Evolutionary conservation across 768 basidiomycete species (phyloP), one percentile per base, ranked within the genome.

Genomic region (Gloeopeniophorella convolvens): DNA sequence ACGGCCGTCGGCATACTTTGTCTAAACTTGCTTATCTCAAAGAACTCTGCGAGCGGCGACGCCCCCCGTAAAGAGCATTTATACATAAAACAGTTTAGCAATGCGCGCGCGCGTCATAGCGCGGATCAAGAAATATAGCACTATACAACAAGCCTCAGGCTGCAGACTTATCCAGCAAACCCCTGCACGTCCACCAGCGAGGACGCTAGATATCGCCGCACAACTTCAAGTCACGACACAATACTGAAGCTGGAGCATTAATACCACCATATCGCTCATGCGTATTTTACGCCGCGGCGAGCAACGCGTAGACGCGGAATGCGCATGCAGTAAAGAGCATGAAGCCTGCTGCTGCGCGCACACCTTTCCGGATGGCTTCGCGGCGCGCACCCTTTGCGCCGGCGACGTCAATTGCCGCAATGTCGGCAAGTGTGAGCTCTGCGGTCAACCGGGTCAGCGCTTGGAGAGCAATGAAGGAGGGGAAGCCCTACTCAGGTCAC

Each of bases 381-480:
- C 15, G 53, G 10, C 60, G 50, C 21, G 56, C 62, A 5, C 76
- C 74, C 45, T 62, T 56, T 8, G 71, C 75, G 5, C 82, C 82
- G 0, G 82, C 81, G 3, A 64, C 63, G 58, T 85, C 83, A 37
- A 84, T 77, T 1, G 69, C 68, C n/a, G 63, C 58, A 34, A 83
- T 71, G 42, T 83, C 81, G 3, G 72, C 68, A 16, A 59, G 56
- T 2, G 77, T 73, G 32, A 84, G 70, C 15, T 62, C 80, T 82
- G 57, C 0, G 27, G 35, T 37, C 7, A 11, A 23, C 7, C 34
- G 44, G 21, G 32, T 54, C 28, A 52, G 41, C 9, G 16, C 10
- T 13, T 11, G 21, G 12, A 46, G 21, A 18, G 28, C 18, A 18
- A 35, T 24, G 10, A 24, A 13, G 5, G 20, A 15, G 31, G 27